These are phyloP conservation scores for Clarireedia sp. DNA, from an alignment of 2,329 filamentous ascomycete species.

Conservation along the genomic window DNA sequence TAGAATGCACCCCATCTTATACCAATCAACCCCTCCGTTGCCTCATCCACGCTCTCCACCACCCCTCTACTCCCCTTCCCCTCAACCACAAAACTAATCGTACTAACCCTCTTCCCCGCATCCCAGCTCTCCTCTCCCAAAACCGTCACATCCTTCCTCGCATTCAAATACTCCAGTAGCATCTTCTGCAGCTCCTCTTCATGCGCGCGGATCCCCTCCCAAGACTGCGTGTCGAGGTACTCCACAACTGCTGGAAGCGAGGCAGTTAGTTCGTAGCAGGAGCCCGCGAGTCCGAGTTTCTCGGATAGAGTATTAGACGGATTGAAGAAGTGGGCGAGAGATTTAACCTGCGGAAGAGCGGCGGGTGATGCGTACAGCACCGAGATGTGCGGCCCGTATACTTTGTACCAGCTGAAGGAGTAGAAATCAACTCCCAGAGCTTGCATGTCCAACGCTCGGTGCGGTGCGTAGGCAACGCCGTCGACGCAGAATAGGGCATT, in stretches of 20 bases:
- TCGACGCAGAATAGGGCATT: conserved; percentile 63
- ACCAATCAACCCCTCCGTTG: conserved; percentile 44
- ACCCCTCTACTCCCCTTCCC: conserved; percentile 48
- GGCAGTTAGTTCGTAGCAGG: conserved; percentile 62
- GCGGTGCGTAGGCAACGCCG: conserved; percentile 69
- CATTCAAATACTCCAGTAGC: conserved; percentile 51
- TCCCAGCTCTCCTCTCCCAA: conserved; percentile 47
- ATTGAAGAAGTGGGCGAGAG: conserved; percentile 64
- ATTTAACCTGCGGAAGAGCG: conserved; percentile 48
- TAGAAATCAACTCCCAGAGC: conserved; percentile 68
- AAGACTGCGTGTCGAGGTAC: conserved; percentile 48
- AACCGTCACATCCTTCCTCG: conserved; percentile 46
- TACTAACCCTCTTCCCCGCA: conserved; percentile 47
- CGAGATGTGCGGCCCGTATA: conserved; percentile 69
- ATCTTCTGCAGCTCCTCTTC: conserved; percentile 52
- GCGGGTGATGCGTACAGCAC: conserved; percentile 57
- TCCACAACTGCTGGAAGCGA: conserved; percentile 51
- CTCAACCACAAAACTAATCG: conserved; percentile 57
- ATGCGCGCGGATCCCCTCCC: conserved; percentile 47
- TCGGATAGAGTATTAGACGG: conserved; percentile 49
- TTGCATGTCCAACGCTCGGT: conserved; percentile 60
- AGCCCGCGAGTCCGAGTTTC: conserved; percentile 60
- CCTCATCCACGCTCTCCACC: conserved; percentile 53
- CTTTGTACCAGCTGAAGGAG: conserved; percentile 75
- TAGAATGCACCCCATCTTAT: conserved; percentile 65